phyloP scores from a whole-genome alignment of 352 stramenopile genomes.

The Globisporangium lucens region DNA sequence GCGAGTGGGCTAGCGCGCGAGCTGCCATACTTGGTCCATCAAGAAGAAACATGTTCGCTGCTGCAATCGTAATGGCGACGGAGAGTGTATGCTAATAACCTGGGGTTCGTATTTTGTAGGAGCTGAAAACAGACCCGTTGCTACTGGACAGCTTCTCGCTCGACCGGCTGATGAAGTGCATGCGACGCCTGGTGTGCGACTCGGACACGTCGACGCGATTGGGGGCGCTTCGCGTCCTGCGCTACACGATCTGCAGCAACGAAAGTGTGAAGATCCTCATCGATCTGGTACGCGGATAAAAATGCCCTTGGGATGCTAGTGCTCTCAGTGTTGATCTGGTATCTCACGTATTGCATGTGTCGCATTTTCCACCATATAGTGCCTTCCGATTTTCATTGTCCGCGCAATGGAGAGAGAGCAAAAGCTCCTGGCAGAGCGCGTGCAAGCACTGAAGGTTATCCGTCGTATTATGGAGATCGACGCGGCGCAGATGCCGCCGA shows the following conservation, averaged over 20 bases:
- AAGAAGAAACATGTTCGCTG: neutral
- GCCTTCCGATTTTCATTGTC: slow-evolving; percentile 80
- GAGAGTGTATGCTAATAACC: neutral
- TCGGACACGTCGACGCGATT: slow-evolving; percentile 76
- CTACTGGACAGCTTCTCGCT: slow-evolving; percentile 81
- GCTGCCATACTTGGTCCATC: neutral
- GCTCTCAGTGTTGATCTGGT: neutral
- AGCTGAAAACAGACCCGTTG: slow-evolving; percentile 85
- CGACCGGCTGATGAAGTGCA: slow-evolving; percentile 75
- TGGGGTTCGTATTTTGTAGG: slow-evolving; percentile 23
- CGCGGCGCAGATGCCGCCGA: slow-evolving; percentile 75
- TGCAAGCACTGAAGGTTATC: slow-evolving; percentile 87
- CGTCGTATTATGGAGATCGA: slow-evolving; percentile 86
- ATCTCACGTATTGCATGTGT: neutral
- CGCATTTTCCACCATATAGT: slow-evolving; percentile 23
- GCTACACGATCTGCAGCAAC: slow-evolving; percentile 82
- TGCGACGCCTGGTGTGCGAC: slow-evolving; percentile 73
- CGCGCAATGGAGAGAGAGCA: slow-evolving; percentile 84
- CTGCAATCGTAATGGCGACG: neutral
- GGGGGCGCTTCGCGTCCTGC: slow-evolving; percentile 71
- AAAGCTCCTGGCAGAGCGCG: slow-evolving; percentile 78
- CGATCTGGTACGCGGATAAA: slow-evolving; percentile 42
- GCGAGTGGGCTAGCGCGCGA: too few species aligned
- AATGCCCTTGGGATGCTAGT: neutral
- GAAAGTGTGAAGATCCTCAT: slow-evolving; percentile 62